A percentile compares a stretch with the other conserved stretches of the same genome.
These are phyloP conservation scores for Eudorina sp. DNA, from an alignment of 139 green algal genomes.

Conservation along the genomic window DNA sequence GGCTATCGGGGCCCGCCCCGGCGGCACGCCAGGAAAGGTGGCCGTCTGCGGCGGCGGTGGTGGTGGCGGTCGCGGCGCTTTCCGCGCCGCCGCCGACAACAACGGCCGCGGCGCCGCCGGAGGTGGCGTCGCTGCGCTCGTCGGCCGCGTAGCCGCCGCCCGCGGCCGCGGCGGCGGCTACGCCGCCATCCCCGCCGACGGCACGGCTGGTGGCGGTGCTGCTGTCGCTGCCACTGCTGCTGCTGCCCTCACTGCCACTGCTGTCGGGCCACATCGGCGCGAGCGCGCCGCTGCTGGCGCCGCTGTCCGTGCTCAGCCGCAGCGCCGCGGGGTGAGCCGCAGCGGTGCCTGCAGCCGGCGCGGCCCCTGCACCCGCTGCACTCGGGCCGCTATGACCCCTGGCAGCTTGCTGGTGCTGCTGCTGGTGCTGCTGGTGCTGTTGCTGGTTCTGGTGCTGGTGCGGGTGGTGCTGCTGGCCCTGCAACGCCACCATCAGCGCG, in stretches of 20 bases:
- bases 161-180: no score
- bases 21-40: not conserved
- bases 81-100: no score
- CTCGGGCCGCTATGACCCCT: no score
- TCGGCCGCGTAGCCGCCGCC: not conserved
- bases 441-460: no score
- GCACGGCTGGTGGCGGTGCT: not conserved
- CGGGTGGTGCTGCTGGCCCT: no score
- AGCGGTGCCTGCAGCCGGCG: not conserved
- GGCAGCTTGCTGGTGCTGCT: no score
- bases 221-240: not conserved
- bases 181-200: not conserved
- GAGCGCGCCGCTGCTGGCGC: constrained; percentile 4
- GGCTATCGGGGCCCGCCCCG: not conserved
- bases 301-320: not conserved
- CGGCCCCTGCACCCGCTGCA: not conserved
- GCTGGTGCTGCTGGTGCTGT: no score
- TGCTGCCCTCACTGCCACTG: not conserved
- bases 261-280: not conserved
- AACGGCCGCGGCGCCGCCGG: no score
- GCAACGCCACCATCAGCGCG: no score
- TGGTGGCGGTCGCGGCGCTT: not conserved
- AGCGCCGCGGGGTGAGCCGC: no score
- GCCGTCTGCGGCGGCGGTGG: not conserved
- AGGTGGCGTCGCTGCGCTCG: not conserved